Conservation (phyloP, 768 basidiomycete species). For the Gloeostereum incarnatum region DNA sequence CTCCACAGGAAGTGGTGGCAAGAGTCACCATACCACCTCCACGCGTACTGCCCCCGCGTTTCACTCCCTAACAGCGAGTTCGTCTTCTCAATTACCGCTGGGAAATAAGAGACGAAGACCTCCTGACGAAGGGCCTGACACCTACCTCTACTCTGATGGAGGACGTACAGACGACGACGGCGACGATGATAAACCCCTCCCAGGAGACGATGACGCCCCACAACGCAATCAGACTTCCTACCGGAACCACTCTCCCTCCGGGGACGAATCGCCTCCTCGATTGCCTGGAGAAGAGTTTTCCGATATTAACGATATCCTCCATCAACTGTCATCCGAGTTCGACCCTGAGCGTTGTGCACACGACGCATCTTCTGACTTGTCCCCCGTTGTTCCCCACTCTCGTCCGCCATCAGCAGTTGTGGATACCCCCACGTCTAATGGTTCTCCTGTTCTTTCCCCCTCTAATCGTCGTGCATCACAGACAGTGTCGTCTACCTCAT, state of each 20-base stretch:
- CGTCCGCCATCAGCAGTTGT: background rate
- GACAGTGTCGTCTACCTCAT: constrained; percentile 46
- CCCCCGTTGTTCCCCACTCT: background rate
- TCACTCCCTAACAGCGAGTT: constrained; percentile 63
- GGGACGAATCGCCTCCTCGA: constrained; percentile 36
- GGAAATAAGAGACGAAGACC: constrained; percentile 22
- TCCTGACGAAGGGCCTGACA: constrained; percentile 32
- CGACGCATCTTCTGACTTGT: constrained; percentile 25
- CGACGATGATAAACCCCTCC: constrained; percentile 17
- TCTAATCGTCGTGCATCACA: constrained; percentile 25
- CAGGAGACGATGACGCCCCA: background rate
- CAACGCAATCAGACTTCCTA: constrained; percentile 3
- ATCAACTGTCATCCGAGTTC: constrained; percentile 63
- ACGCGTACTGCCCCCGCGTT: constrained; percentile 73
- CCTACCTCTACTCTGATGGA: constrained; percentile 41
- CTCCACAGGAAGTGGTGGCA: constrained; percentile 20
- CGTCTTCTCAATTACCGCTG: constrained; percentile 21
- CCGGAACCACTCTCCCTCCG: constrained; percentile 22
- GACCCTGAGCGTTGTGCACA: constrained; percentile 42
- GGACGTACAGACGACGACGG: constrained; percentile 31
- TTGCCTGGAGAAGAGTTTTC: constrained; percentile 55
- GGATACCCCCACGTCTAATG: constrained; percentile 6
- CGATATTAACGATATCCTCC: constrained; percentile 71
- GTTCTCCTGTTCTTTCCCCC: constrained; percentile 21
- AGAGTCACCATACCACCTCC: constrained; percentile 26